Conservation (phyloP, 78 protist species). For the Dictyostelium capitatum region DNA sequence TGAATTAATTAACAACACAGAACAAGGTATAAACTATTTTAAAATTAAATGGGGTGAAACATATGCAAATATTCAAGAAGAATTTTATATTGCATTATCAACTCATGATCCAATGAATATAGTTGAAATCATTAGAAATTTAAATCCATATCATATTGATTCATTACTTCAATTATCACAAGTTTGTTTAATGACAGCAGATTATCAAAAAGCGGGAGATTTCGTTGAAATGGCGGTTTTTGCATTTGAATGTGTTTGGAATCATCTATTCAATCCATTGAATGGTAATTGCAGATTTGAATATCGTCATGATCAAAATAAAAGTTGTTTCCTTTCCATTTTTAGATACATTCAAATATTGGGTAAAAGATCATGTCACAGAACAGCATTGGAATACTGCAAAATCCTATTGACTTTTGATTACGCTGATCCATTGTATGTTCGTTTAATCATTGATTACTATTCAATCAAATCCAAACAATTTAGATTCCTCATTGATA, state of each 20-base stretch:
- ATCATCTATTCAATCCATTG: conserved; percentile 63
- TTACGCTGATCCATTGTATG: conserved; percentile 67
- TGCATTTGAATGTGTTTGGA: conserved; percentile 76
- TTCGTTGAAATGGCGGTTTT: conserved; percentile 79
- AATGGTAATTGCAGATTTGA: conserved; percentile 64
- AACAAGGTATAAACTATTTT: conserved; percentile 5
- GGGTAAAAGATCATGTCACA: conserved; percentile 77
- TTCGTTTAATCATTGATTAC: conserved; percentile 78
- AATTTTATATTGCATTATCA: conserved; percentile 27
- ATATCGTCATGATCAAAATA: conserved; percentile 54
- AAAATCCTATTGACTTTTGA: conserved; percentile 64
- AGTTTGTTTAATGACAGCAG: conserved; percentile 75
- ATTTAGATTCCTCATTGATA: conserved; percentile 40
- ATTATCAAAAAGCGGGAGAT: conserved; percentile 70
- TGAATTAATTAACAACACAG: conserved; percentile 5
- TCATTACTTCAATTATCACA: conserved; percentile 70
- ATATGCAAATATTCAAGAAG: conserved; percentile 49
- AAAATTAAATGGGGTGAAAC: conserved; percentile 46
- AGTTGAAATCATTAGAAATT: conserved; percentile 15
- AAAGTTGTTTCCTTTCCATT: conserved; percentile 63
- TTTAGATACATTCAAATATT: conserved; percentile 81
- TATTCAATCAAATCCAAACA: conserved; percentile 75
- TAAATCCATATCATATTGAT: conserved; percentile 77
- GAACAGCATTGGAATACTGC: conserved; percentile 78
- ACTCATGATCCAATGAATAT: conserved; percentile 69